Percentiles rank a stretch among this genome's conserved stretches.
phyloP scores from a whole-genome alignment of 2,329 filamentous ascomycete genomes.

The Nothopassalora personata region DNA sequence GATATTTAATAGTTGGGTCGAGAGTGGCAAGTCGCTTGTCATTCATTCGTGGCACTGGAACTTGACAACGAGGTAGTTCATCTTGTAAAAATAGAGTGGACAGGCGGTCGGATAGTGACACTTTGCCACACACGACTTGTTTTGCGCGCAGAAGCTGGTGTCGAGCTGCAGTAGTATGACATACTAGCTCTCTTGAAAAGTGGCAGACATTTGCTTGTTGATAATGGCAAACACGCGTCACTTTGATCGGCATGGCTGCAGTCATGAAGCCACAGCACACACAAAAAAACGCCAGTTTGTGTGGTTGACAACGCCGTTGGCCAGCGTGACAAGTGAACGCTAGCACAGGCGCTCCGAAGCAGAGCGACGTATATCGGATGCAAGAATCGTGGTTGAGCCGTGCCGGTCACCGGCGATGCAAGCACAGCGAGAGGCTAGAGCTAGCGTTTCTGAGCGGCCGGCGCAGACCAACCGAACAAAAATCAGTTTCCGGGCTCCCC shows the following conservation, averaged over 20 bases:
- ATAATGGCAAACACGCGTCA: neutral
- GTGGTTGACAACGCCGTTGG: conserved; percentile 8
- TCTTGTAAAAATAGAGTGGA: conserved; percentile 3
- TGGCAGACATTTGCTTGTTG: neutral
- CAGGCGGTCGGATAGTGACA: neutral
- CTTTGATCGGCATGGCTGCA: neutral
- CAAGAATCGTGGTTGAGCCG: conserved; percentile 9
- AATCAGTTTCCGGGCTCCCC: conserved; percentile 5
- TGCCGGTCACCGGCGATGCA: neutral
- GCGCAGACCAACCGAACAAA: neutral
- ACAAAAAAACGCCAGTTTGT: neutral
- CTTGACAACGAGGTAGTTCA: neutral
- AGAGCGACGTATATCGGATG: neutral
- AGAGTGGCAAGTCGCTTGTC: neutral
- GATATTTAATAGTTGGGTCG: neutral
- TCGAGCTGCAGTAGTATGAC: conserved; percentile 3
- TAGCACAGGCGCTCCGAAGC: conserved; percentile 4
- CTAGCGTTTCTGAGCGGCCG: conserved; percentile 2
- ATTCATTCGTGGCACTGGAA: neutral
- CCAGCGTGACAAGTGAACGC: neutral
- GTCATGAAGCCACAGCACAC: neutral
- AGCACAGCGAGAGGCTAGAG: neutral
- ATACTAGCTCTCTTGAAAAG: neutral
- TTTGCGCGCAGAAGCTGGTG: neutral
- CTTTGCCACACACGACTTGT: no score